A percentile compares a stretch with the other conserved stretches of the same genome.
These are phyloP conservation scores for Neonectria punicea DNA, from an alignment of 2,329 filamentous ascomycete species.

Conservation along the genomic window DNA sequence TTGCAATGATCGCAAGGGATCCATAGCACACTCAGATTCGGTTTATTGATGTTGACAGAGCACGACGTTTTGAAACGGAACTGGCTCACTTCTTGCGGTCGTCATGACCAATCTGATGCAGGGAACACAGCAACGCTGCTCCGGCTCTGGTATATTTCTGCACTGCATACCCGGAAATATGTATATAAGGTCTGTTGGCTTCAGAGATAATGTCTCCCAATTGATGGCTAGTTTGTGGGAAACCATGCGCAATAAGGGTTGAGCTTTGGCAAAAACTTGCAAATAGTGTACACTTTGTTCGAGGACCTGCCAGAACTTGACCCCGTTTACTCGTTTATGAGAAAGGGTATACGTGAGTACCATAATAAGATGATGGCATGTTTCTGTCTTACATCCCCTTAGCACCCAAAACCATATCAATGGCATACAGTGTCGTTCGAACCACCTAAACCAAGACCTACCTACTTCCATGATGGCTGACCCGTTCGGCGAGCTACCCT, in stretches of 20 bases:
- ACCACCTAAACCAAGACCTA: neutral
- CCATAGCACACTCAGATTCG: neutral
- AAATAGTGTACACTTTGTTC: no score
- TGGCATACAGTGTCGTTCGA: neutral
- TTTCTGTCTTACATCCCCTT: neutral
- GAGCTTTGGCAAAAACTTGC: no score
- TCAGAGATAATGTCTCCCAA: neutral
- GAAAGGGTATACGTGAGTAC: neutral
- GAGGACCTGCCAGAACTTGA: neutral
- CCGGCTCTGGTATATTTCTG: neutral
- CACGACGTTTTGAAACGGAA: no score
- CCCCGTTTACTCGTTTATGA: neutral
- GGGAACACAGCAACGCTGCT: neutral
- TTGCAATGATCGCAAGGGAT: neutral
- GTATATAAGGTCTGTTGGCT: neutral
- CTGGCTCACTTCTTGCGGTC: no score
- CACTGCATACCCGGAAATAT: neutral
- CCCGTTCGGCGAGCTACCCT: neutral
- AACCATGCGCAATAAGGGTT: no score
- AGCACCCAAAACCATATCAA: neutral
- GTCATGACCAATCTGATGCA: neutral
- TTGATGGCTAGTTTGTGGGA: neutral
- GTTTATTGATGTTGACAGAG: neutral
- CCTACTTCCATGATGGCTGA: neutral
- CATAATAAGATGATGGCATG: no score